phyloP scores from a whole-genome alignment of 805 yeast species.

The Kodamaea fukazawae region DNA sequence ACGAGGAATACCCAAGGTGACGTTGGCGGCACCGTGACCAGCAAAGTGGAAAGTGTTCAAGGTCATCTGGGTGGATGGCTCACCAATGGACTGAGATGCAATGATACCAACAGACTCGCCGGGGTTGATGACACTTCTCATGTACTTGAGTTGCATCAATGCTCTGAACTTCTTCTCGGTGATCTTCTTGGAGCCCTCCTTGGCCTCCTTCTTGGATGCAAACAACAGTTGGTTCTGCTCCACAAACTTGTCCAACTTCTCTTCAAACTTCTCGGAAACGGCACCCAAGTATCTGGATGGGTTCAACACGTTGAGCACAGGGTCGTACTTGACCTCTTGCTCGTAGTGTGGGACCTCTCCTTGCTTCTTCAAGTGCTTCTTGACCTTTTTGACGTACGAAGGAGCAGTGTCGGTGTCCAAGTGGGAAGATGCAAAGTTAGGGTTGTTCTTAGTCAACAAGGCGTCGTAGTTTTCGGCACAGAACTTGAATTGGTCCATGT shows the following conservation, averaged over 20 bases:
- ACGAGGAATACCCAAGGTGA: slow-evolving; percentile 99
- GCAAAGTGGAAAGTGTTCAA: slow-evolving; percentile 96
- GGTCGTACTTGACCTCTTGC: slow-evolving; percentile 72
- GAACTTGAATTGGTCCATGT: slow-evolving; percentile 90
- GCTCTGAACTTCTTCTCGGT: slow-evolving; percentile 87
- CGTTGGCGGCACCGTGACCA: slow-evolving; percentile 99
- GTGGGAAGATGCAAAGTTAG: slow-evolving; percentile 65
- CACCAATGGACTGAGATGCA: slow-evolving; percentile 98
- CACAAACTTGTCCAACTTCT: slow-evolving; percentile 69
- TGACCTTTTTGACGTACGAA: slow-evolving; percentile 75
- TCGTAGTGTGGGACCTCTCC: slow-evolving; percentile 59
- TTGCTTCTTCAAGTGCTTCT: slow-evolving; percentile 68
- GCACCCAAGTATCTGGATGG: slow-evolving; percentile 92
- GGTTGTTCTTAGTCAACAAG: slow-evolving; percentile 80
- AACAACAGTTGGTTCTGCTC: slow-evolving; percentile 54
- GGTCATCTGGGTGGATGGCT: slow-evolving; percentile 99
- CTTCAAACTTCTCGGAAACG: slow-evolving; percentile 86
- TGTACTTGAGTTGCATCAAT: slow-evolving; percentile 95
- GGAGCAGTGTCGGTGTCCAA: slow-evolving; percentile 83
- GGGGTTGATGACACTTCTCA: slow-evolving; percentile 92
- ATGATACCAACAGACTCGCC: slow-evolving; percentile 98
- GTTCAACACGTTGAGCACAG: slow-evolving; percentile 78
- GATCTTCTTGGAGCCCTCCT: slow-evolving; percentile 45
- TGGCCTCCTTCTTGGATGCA: slow-evolving; percentile 51
- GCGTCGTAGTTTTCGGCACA: slow-evolving; percentile 90